Evolutionary conservation across 306 rosid genomes (phyloP).

Genomic region (Styphnolobium japonicum): DNA sequence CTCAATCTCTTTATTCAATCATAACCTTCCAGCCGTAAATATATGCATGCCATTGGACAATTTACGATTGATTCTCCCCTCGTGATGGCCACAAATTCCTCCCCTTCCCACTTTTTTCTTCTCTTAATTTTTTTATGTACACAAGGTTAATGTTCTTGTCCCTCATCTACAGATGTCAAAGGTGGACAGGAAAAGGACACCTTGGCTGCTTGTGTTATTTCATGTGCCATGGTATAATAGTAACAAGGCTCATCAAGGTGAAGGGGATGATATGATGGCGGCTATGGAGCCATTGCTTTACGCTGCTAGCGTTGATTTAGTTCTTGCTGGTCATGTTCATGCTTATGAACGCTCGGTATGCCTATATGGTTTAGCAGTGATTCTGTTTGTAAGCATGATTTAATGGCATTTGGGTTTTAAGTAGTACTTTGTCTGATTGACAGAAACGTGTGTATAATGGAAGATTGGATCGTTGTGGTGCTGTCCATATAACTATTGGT

Average conservation of each 20-base stretch:
- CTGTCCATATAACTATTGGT: conserved; percentile 92
- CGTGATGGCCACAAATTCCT: not conserved
- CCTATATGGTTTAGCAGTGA: not conserved
- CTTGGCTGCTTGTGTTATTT: conserved; percentile 79
- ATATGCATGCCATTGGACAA: not conserved
- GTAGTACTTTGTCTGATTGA: not conserved
- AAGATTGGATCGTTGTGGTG: conserved; percentile 72
- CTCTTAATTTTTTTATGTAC: not conserved
- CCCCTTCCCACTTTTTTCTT: not conserved
- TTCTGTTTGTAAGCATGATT: not conserved
- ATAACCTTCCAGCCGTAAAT: too few species aligned
- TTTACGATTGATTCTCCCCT: not conserved
- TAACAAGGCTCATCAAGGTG: conserved; percentile 89
- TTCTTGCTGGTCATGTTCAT: conserved; percentile 89
- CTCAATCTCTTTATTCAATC: too few species aligned
- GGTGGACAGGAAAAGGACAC: conserved; percentile 79
- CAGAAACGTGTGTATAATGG: conserved; percentile 80
- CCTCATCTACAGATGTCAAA: conserved; percentile 53
- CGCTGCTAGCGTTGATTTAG: conserved; percentile 77
- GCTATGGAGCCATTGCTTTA: conserved; percentile 79
- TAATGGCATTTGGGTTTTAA: not conserved
- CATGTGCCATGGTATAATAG: conserved; percentile 99
- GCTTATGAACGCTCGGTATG: conserved; percentile 95
- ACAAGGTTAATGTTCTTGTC: conserved; percentile 16
- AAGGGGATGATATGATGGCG: conserved; percentile 76